Conservation (phyloP, 371 early-diverging fungal genomes). For the Rhizopus stolonifer region DNA sequence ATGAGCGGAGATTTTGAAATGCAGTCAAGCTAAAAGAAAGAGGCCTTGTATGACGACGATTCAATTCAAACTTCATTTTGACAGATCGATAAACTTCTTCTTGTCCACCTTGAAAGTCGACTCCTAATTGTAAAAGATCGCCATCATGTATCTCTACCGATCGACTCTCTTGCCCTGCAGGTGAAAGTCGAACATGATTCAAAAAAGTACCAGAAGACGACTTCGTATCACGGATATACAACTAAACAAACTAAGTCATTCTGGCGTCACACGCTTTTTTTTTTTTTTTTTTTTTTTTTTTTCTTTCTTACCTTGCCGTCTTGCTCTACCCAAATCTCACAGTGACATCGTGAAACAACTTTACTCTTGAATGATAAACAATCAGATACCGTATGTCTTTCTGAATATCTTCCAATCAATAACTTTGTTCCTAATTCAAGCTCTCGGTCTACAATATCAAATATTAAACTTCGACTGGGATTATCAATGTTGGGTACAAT, state of each 20-base stretch:
- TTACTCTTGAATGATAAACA: slow-evolving; percentile 89
- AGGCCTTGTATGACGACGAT: slow-evolving; percentile 46
- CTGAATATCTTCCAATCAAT: slow-evolving; percentile 78
- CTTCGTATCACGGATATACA: slow-evolving; percentile 90
- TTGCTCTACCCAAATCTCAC: slow-evolving; percentile 84
- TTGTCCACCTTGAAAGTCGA: slow-evolving; percentile 93
- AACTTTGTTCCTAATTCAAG: slow-evolving; percentile 62
- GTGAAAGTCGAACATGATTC: slow-evolving; percentile 88
- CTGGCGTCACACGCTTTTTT: not conserved
- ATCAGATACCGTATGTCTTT: slow-evolving; percentile 48
- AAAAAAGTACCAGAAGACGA: slow-evolving; percentile 97
- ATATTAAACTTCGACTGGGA: slow-evolving; percentile 66
- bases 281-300: not conserved
- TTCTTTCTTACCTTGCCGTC: slow-evolving; percentile 59
- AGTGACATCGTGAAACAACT: slow-evolving; percentile 92
- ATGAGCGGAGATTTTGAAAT: slow-evolving; percentile 38
- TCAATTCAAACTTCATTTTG: slow-evolving; percentile 72
- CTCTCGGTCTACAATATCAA: slow-evolving; percentile 77
- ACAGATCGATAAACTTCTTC: slow-evolving; percentile 73
- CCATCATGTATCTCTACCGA: slow-evolving; percentile 88
- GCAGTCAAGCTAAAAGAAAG: slow-evolving; percentile 40
- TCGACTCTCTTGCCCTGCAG: slow-evolving; percentile 83
- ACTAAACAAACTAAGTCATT: slow-evolving; percentile 35
- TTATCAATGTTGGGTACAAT: slow-evolving; percentile 75
- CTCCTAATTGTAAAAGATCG: slow-evolving; percentile 93